A percentile compares a stretch with the other conserved stretches of the same genome.
Conservation (phyloP, 73 alveolate species). For the Symbiodinium natans region DNA sequence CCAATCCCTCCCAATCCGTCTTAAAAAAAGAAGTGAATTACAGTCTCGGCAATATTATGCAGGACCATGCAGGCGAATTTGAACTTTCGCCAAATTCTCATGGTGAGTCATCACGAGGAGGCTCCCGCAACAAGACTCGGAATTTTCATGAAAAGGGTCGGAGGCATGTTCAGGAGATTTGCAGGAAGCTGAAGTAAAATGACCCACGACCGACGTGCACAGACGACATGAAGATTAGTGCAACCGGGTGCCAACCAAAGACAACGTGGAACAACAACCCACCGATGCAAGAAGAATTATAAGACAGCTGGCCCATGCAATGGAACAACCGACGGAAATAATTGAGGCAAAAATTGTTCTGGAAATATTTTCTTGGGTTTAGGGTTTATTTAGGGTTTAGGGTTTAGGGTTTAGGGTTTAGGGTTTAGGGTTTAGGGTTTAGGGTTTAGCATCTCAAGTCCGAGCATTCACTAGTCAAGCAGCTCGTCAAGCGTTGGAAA, state of each 20-base stretch:
- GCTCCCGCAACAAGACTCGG: neutral
- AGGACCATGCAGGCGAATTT: too few relatives aligned
- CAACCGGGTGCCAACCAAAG: neutral
- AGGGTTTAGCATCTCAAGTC: too few relatives aligned
- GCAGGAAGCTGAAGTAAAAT: neutral
- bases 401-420: too few relatives aligned
- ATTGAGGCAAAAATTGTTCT: neutral
- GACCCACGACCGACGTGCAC: too few relatives aligned
- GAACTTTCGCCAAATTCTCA: too few relatives aligned
- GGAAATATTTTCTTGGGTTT: too few relatives aligned
- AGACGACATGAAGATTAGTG: too few relatives aligned
- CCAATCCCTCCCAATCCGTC: slow-evolving; percentile 47
- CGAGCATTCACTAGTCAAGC: too few relatives aligned
- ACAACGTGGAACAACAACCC: neutral
- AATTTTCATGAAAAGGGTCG: neutral
- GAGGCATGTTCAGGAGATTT: neutral
- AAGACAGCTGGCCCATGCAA: neutral
- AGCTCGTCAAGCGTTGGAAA: too few relatives aligned
- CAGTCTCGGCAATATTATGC: neutral
- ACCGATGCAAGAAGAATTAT: neutral
- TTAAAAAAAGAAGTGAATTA: neutral
- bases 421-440: too few relatives aligned
- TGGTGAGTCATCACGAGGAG: too few relatives aligned
- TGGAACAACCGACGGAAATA: neutral
- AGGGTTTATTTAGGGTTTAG: too few relatives aligned